Conservation (phyloP, 1,284 basidiomycete genomes). For the Trichosporon sp. region DNA sequence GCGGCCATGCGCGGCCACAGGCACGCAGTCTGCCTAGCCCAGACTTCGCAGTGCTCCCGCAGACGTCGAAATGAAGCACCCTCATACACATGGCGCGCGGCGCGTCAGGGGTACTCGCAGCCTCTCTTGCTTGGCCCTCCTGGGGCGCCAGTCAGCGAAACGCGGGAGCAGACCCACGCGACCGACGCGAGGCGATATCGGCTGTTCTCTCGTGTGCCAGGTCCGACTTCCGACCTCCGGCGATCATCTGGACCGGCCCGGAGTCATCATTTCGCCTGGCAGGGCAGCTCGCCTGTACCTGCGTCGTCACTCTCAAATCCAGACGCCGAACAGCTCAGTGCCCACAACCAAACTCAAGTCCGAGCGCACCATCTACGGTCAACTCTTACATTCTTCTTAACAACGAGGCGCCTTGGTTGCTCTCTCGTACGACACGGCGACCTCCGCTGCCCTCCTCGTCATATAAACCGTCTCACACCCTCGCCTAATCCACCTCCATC, state of each 20-base stretch:
- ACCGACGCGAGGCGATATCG: not conserved
- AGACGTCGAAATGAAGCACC: not conserved
- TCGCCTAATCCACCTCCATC: not conserved
- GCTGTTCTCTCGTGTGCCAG: slow-evolving; percentile 6
- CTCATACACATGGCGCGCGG: slow-evolving; percentile 7
- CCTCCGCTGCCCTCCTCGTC: not conserved
- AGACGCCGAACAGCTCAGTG: not conserved
- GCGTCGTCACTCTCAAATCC: not conserved
- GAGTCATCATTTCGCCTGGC: slow-evolving; percentile 2
- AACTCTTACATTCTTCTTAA: not conserved
- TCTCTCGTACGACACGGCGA: slow-evolving; percentile 2
- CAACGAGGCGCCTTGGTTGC: slow-evolving; percentile 10
- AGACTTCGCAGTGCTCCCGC: too few relatives aligned
- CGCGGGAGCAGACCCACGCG: not conserved
- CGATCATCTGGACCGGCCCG: slow-evolving; percentile 3
- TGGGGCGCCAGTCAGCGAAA: too few relatives aligned
- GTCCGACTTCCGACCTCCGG: slow-evolving; percentile 7
- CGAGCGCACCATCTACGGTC: not conserved
- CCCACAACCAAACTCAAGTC: not conserved
- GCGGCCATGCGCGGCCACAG: not conserved
- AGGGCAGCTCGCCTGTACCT: not conserved
- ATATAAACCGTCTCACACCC: not conserved
- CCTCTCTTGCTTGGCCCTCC: too few relatives aligned
- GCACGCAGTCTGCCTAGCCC: not conserved
- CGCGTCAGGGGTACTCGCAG: not conserved